These are phyloP conservation scores for Dactylellina drechsleri DNA, from an alignment of 2,329 filamentous ascomycete genomes.

Conservation along the genomic window DNA sequence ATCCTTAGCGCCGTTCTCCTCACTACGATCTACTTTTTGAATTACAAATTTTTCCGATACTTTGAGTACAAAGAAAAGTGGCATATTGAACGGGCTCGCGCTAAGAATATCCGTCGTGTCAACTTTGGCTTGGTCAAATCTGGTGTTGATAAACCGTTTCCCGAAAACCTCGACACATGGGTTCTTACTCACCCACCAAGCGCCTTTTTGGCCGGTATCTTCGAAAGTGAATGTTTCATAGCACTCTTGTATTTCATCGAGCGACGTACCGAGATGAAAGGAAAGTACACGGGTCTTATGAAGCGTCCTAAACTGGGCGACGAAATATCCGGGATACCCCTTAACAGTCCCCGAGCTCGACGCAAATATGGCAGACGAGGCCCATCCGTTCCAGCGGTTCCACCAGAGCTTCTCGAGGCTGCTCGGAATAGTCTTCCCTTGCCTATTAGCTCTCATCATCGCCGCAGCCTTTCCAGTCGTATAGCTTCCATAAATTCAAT, in stretches of 20 bases:
- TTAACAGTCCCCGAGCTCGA: conserved; percentile 42
- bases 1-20: conserved; percentile 16
- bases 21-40: conserved; percentile 18
- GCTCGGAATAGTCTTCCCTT: conserved; percentile 5
- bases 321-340: conserved; percentile 41
- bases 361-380: conserved; percentile 24
- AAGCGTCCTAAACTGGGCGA: conserved; percentile 47
- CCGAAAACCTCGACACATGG: conserved; percentile 37
- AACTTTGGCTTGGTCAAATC: conserved; percentile 19
- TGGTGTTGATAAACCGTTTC: conserved; percentile 29
- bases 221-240: conserved; percentile 49
- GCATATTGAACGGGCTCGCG: conserved; percentile 39
- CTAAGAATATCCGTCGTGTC: conserved; percentile 25
- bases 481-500: conserved; percentile 10
- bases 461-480: conserved; percentile 9
- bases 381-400: not conserved
- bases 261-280: conserved; percentile 23
- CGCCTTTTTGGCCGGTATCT: conserved; percentile 37
- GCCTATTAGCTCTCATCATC: conserved; percentile 10
- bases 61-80: conserved; percentile 50
- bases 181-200: conserved; percentile 44
- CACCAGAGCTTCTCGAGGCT: not conserved
- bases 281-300: conserved; percentile 48
- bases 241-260: conserved; percentile 35
- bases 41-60: conserved; percentile 32